Conservation (phyloP, 163 green algal genomes). For the Volvox carteri region DNA sequence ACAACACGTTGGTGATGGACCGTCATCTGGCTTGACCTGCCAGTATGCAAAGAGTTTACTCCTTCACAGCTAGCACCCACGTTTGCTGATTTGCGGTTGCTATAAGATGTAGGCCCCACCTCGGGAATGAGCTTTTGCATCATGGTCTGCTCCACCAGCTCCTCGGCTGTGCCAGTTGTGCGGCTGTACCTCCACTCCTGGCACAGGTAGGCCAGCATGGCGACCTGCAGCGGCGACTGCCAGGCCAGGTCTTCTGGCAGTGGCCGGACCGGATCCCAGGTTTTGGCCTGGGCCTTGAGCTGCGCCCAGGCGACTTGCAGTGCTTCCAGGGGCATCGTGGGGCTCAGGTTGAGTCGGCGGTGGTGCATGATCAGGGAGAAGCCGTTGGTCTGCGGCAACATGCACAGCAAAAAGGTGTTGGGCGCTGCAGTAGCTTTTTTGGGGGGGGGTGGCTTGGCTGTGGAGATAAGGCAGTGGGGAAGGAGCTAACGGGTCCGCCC, state of each 20-base stretch:
- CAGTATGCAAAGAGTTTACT: slow-evolving; percentile 9
- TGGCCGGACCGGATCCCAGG: not conserved
- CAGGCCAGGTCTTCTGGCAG: slow-evolving; percentile 41
- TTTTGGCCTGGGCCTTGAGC: not conserved
- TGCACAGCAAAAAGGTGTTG: slow-evolving; percentile 37
- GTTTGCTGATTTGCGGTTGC: not conserved
- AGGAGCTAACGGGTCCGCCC: not conserved
- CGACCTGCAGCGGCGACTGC: slow-evolving; percentile 28
- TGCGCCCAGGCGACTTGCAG: slow-evolving; percentile 31
- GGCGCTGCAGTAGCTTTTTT: not conserved
- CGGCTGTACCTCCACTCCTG: slow-evolving; percentile 43
- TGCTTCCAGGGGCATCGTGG: not conserved
- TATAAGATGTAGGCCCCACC: slow-evolving; percentile 25
- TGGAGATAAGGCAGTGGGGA: not conserved
- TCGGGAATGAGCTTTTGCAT: slow-evolving; percentile 42
- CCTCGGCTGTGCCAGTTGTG: slow-evolving; percentile 39
- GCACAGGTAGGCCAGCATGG: slow-evolving; percentile 39
- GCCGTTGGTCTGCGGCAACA: slow-evolving; percentile 40
- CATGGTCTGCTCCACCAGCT: slow-evolving; percentile 25
- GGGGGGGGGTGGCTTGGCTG: not conserved
- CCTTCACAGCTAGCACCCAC: slow-evolving; percentile 34
- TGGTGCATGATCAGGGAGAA: slow-evolving; percentile 31
- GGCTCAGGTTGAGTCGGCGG: slow-evolving; percentile 20
- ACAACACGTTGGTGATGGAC: not conserved
- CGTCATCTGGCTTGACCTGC: slow-evolving; percentile 15